These are phyloP conservation scores for Ustilago trichophora DNA, from an alignment of 1,284 basidiomycete species.

Conservation along the genomic window DNA sequence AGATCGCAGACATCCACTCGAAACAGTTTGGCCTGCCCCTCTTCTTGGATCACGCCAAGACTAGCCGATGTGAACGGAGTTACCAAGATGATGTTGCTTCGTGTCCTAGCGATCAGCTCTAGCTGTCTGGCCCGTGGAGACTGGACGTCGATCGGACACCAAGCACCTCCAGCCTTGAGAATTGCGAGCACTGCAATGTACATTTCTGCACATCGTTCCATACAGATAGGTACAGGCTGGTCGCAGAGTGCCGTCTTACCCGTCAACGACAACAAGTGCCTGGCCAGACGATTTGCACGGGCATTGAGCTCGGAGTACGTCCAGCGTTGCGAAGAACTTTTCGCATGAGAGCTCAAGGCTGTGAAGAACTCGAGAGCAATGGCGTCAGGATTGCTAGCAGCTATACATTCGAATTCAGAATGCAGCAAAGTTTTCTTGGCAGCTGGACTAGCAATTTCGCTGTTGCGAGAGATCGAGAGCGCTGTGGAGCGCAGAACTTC, in stretches of 20 bases:
- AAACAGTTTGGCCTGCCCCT: too few relatives aligned
- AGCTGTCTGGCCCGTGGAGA: conserved; percentile 42
- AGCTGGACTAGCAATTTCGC: too few relatives aligned
- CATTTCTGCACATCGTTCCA: conserved; percentile 13
- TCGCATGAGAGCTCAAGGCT: too few relatives aligned
- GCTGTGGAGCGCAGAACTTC: too few relatives aligned
- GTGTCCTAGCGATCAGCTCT: conserved; percentile 31
- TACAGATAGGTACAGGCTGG: conserved; percentile 18
- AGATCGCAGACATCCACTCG: too few relatives aligned
- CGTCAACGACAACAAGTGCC: conserved; percentile 6
- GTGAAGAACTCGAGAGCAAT: conserved; percentile 17
- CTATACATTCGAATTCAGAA: conserved; percentile 10
- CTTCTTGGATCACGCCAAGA: not conserved
- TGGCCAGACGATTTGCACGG: too few relatives aligned
- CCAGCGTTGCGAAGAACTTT: too few relatives aligned
- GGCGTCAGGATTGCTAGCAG: not conserved
- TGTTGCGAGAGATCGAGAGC: too few relatives aligned
- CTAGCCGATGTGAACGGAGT: conserved; percentile 1
- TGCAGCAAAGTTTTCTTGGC: conserved; percentile 7
- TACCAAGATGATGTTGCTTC: conserved; percentile 19
- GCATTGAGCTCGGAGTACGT: too few relatives aligned
- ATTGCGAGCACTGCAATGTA: conserved; percentile 18
- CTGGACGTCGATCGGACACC: conserved; percentile 57
- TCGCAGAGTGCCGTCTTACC: conserved; percentile 2
- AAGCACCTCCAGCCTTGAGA: conserved; percentile 34